Base-by-base conservation (phyloP, 1,139 yeast species). In the Williopsis jadinii region DNA sequence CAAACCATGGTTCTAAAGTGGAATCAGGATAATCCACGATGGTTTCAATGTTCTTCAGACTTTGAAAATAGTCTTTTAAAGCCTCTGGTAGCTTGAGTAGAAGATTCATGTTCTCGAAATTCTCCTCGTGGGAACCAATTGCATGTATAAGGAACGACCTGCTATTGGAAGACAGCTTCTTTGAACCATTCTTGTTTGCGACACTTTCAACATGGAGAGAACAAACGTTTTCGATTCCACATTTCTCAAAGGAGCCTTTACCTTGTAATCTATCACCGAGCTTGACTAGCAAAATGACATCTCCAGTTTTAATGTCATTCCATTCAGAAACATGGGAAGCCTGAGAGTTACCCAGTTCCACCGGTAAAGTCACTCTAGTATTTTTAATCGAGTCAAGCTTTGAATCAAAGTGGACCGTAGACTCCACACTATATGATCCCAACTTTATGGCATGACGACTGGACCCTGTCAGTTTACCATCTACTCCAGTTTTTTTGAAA, bases 1-100 rank as follows among this genome's bases (percentile, higher is more conserved):
- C 39, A 0, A 69, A 41, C 71, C 71, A 70, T 1, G 53, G 53
- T 1, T 73, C 73, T 1, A 46, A 11, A 2, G 26, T 3, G 13
- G 32, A 31, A 9, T 41, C 44, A 9, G 26, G 11, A 6, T 13
- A 9, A 9, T 41, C 33, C 4, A 37, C 26, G 2, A 35, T 11
- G 2, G 38, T 14, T 1, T 14, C 10, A 2, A 46, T 34, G 9
- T 27, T 9, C 19, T 36, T 11, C 8, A 47, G 31, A 3, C 26
- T 9, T 3, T 10, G 12, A 9, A 34, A 9, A 19, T 32, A 43
- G 1, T 24, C 19, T 9, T 31, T 31, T 15, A 47, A 15, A 0
- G 27, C 11, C 8, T 32, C 13, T 5, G 54, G 53, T 1, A 47
- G 32, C 29, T 42, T 48, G 1, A 54, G 24, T 5, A 50, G 2